Evolutionary conservation across 2,329 filamentous ascomycete genomes (phyloP), one percentile per base, ranked within the genome.

Genomic region (Aschersonia sp.): DNA sequence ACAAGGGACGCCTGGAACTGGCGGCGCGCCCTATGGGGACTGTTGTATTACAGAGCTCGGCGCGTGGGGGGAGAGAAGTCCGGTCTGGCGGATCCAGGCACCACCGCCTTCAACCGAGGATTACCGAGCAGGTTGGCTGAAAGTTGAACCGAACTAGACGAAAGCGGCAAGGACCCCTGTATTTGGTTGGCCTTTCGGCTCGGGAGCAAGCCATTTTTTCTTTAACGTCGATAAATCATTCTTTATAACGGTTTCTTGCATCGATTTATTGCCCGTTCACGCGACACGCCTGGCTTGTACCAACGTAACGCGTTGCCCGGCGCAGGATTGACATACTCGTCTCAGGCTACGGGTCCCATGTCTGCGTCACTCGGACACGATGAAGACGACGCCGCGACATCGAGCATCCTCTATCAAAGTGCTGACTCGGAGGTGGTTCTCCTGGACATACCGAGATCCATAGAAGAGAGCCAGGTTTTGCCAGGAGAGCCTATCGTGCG

Each of bases 401-500:
- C 59, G 2, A 63, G 61, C 14, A 49, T 66, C 30, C 57, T 68
- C 46, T 67, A 58, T 49, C 55, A 59, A 45, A 62, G 50, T 52
- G 40, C 44, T 5, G 58, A 63, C 53, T 57, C 63, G 45, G 68
- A 72, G 43, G 62, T 81, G 47, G 67, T 77, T 29, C 60, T 87
- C 30, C 61, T 88, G 46, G 84, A 89, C 56, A 75, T 87, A 43
- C 83, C 84, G 30, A 67, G 70, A 14, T 85, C 84, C 2, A 74
- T 88, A 40, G 79, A 84, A 53, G 69, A 77, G 50, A 77, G 76
- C 14, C 84, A 88, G 62, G 69, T 71, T 35, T 64, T 66, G 10
- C 58, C 64, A 6, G 63, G 62, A 32, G 55, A 66, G 35, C 50
- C 54, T 29, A 60, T 64, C 47, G 50, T 52, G 45, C 64, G 66